Evolutionary conservation across 1,139 yeast species (phyloP).

Genomic region (Nakaseomyces sp.): DNA sequence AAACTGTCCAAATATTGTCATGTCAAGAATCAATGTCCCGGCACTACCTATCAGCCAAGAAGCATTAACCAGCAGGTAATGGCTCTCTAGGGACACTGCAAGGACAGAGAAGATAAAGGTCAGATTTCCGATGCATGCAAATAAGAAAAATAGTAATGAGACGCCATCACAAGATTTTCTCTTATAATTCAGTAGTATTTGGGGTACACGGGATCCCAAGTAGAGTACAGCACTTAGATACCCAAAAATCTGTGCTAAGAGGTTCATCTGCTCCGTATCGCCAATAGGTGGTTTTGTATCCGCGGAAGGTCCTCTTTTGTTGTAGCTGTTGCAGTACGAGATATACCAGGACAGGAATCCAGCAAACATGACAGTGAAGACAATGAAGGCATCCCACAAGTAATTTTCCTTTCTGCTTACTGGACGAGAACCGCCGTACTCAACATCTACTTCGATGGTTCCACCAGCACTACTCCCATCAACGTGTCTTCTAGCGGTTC

Average conservation of each 20-base stretch:
- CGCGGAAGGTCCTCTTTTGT: conserved; percentile 11
- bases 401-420: conserved; percentile 6
- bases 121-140: conserved; percentile 87
- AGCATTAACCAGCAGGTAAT: conserved; percentile 68
- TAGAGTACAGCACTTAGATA: conserved; percentile 84
- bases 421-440: not conserved
- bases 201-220: conserved; percentile 88
- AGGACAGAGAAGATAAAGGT: conserved; percentile 82
- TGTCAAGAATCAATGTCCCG: conserved; percentile 80
- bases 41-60: conserved; percentile 90
- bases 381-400: conserved; percentile 50
- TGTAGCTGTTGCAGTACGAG: conserved; percentile 37
- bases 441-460: not conserved
- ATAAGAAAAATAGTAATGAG: conserved; percentile 79
- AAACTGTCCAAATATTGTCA: conserved; percentile 78
- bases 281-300: conserved; percentile 24
- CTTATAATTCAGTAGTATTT: conserved; percentile 68
- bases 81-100: conserved; percentile 59
- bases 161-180: conserved; percentile 91
- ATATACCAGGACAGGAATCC: conserved; percentile 86
- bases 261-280: conserved; percentile 40
- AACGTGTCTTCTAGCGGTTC: not conserved
- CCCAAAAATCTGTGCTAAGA: conserved; percentile 80
- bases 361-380: conserved; percentile 57
- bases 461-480: too few relatives aligned